Evolutionary conservation across 148 eudicot species (phyloP), one percentile per base, ranked within the genome.

Genomic region (Camellia sinensis): DNA sequence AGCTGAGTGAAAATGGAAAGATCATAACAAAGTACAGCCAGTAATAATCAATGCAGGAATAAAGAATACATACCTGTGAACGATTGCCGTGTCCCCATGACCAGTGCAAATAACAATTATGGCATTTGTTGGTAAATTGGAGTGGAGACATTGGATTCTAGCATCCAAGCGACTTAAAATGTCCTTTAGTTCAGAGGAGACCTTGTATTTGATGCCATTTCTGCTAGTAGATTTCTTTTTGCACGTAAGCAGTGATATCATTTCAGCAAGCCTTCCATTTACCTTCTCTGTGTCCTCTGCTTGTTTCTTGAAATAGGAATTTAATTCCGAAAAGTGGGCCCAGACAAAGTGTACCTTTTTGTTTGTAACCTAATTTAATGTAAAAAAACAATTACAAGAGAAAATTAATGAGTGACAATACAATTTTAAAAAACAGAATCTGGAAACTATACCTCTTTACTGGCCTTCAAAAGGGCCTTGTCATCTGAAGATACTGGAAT

Each of bases 401-500:
- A n/a, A 22, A 69, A 37, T 29, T 7, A 2, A 15, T 41, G 4
- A 67, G 14, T 18, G 1, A 17, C 17, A 17, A 3, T 3, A 7
- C 57, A 74, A 15, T 41, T 2, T 13, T 14, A 22, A 53, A 22
- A 53, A 56, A 71, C 19, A 48, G 44, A 71, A 50, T 54, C 5
- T 53, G 61, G 11, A 43, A 69, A 81, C 22, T 43, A 44, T 84
- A 96, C 99, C 99, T 96, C 99, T 85, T 93, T 96, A 52, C 64
- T 80, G 71, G 91, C 87, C 89, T 85, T 96, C 56, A 83, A 82
- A 71, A 91, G 93, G 78, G 97, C 99, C 82, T 89, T 95, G 37
- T 93, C 99, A 74, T 96, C 99, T 13, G 97, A 90, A 74, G 87
- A 87, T 64, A 93, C 92, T 14, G 99, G 99, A 76, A 96, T 89